These are phyloP conservation scores for Ceriops tagal DNA, from an alignment of 345 rosid species.

Conservation along the genomic window DNA sequence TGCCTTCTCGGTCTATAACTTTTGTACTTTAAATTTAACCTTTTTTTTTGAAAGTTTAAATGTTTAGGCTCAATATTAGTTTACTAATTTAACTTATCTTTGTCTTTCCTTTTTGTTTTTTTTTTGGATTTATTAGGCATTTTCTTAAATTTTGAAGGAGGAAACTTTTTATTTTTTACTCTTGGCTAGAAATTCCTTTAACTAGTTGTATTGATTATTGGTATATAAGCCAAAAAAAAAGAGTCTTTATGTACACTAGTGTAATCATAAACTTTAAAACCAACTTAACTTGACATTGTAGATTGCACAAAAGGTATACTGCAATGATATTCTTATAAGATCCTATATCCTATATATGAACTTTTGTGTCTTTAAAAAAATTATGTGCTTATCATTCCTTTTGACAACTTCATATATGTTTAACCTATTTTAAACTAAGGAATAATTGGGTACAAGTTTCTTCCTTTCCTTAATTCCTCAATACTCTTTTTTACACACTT, in stretches of 20 bases:
- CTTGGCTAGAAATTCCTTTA: not conserved
- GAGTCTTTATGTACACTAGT: not conserved
- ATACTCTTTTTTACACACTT: not conserved
- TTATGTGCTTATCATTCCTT: not conserved
- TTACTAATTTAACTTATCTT: too few species aligned
- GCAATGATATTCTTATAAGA: not conserved
- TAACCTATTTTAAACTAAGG: not conserved
- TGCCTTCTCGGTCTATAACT: too few species aligned
- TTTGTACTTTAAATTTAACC: too few species aligned
- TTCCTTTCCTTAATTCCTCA: not conserved
- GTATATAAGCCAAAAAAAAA: not conserved
- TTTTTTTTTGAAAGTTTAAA: too few species aligned
- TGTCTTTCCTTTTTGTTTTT: too few species aligned
- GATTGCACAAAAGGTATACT: not conserved
- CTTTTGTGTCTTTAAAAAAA: not conserved
- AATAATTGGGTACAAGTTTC: not conserved
- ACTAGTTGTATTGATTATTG: not conserved
- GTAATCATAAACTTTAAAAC: not conserved
- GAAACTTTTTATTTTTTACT: not conserved
- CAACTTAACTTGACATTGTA: not conserved
- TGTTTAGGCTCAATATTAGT: too few species aligned
- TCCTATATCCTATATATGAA: not conserved
- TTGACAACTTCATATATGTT: not conserved
- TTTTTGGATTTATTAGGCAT: too few species aligned
- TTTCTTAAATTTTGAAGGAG: rapidly evolving